Evolutionary conservation across 2,329 filamentous ascomycete genomes (phyloP).

Genomic region (Sclerotinia borealis): DNA sequence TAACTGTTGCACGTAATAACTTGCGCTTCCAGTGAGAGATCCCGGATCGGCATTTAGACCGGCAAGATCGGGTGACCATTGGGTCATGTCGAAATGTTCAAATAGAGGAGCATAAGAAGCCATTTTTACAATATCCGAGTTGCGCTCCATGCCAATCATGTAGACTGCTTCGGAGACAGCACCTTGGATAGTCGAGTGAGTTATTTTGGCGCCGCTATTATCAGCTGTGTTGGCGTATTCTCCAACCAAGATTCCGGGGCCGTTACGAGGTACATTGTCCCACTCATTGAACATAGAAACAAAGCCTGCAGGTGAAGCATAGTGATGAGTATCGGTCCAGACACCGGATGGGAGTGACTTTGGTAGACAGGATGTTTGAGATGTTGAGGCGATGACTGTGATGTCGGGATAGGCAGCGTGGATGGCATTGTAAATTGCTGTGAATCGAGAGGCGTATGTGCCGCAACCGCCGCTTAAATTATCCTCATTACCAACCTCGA

Average conservation of each 20-base stretch:
- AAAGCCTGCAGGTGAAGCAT: constrained; percentile 7
- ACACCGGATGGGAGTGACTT: constrained; percentile 12
- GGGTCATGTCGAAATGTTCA: constrained; percentile 31
- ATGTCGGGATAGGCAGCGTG: constrained; percentile 34
- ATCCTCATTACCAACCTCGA: constrained; percentile 39
- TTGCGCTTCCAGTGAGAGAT: constrained; percentile 14
- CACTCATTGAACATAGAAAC: constrained; percentile 15
- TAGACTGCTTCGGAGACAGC: constrained; percentile 18
- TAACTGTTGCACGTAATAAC: constrained; percentile 30
- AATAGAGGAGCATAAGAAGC: constrained; percentile 29
- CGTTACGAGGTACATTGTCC: constrained; percentile 9
- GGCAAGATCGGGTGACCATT: constrained; percentile 22
- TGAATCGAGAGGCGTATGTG: constrained; percentile 38
- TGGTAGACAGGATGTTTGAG: constrained; percentile 12
- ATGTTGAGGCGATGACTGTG: constrained; percentile 34
- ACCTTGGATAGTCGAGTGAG: constrained; percentile 14
- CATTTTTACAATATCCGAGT: constrained; percentile 17
- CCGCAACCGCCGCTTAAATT: constrained; percentile 35
- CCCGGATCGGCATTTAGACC: constrained; percentile 16
- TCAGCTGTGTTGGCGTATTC: constrained; percentile 18
- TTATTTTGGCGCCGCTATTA: constrained; percentile 12
- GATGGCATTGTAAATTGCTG: constrained; percentile 43
- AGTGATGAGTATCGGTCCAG: constrained; percentile 18
- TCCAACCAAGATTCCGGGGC: constrained; percentile 15
- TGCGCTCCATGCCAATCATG: constrained; percentile 19